Evolutionary conservation across 2,329 filamentous ascomycete genomes (phyloP).

Genomic region (Macrophomina pseudophaseolina): DNA sequence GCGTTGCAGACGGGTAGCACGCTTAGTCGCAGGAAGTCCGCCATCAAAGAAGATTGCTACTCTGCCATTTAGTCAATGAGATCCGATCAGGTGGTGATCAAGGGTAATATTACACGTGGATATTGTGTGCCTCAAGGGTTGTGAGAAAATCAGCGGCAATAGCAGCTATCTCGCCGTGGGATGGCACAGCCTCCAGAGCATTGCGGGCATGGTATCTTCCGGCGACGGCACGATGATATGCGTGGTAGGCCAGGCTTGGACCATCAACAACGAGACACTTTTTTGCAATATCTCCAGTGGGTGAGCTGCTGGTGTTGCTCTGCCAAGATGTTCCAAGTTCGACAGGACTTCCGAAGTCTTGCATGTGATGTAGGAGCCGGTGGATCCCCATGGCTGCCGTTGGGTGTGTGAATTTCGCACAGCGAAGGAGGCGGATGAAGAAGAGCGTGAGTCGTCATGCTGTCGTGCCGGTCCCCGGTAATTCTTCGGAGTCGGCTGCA

Average conservation of each 20-base stretch:
- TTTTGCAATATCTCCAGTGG: not conserved
- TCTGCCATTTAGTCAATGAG: slow-evolving; percentile 45
- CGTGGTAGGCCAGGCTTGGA: slow-evolving; percentile 26
- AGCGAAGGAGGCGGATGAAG: not conserved
- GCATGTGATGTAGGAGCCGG: slow-evolving; percentile 19
- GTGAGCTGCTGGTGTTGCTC: not conserved
- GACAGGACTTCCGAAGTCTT: slow-evolving; percentile 20
- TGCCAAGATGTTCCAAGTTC: slow-evolving; percentile 20
- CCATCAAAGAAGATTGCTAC: slow-evolving; percentile 85
- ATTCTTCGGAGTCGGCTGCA: not conserved
- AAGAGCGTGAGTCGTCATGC: not conserved
- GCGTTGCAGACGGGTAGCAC: slow-evolving; percentile 64
- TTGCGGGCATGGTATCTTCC: slow-evolving; percentile 19
- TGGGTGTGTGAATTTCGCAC: not conserved
- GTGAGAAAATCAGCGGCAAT: slow-evolving; percentile 65
- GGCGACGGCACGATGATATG: slow-evolving; percentile 24
- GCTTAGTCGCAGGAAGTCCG: slow-evolving; percentile 72
- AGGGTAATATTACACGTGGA: slow-evolving; percentile 63
- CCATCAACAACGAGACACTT: slow-evolving; percentile 24
- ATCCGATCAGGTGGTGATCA: slow-evolving; percentile 26
- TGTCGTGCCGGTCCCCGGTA: not conserved
- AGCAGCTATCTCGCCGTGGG: slow-evolving; percentile 67
- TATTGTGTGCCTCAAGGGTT: slow-evolving; percentile 58
- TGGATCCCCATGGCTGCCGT: slow-evolving; percentile 23
- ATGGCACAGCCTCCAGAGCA: slow-evolving; percentile 45